Evolutionary conservation across 169 alveolate species (phyloP).

Genomic region (Cryptosporidium bovis): DNA sequence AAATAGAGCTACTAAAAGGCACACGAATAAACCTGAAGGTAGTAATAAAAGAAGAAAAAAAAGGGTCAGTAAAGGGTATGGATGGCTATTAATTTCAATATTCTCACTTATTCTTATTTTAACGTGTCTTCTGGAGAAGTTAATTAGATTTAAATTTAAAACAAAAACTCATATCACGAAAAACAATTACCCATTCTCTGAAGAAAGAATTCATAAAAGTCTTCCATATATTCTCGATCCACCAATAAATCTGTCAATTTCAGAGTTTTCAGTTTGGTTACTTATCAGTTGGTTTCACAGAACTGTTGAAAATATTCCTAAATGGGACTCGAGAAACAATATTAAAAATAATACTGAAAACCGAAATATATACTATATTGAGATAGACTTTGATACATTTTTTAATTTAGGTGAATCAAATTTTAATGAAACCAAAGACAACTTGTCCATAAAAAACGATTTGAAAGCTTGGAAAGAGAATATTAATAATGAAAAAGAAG

Average conservation of each 20-base stretch:
- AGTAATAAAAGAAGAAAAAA: background rate
- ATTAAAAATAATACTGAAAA: background rate
- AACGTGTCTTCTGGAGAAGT: conserved; percentile 4
- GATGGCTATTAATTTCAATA: conserved; percentile 19
- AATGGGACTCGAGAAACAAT: conserved; percentile 8
- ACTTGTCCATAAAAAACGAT: background rate
- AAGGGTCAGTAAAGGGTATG: conserved; percentile 45
- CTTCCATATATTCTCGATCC: background rate
- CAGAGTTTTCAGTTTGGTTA: conserved; percentile 47
- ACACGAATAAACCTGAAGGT: background rate
- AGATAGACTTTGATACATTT: conserved; percentile 55
- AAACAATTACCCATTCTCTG: conserved; percentile 1
- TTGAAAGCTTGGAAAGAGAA: background rate
- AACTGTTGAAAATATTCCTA: conserved; percentile 1
- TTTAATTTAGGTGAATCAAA: background rate
- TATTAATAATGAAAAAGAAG: background rate
- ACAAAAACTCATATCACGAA: background rate
- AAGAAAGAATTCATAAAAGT: conserved; percentile 3
- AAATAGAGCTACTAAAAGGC: background rate
- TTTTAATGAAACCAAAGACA: background rate
- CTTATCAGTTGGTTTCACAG: conserved; percentile 30
- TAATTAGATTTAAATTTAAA: background rate
- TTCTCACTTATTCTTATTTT: conserved; percentile 14
- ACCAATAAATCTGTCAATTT: conserved; percentile 16
- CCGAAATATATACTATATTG: conserved; percentile 18